A percentile compares a stretch with the other conserved stretches of the same genome.
phyloP scores from a whole-genome alignment of 176 grass and related monocot species.

The Ampelocalamus luodianensis region DNA sequence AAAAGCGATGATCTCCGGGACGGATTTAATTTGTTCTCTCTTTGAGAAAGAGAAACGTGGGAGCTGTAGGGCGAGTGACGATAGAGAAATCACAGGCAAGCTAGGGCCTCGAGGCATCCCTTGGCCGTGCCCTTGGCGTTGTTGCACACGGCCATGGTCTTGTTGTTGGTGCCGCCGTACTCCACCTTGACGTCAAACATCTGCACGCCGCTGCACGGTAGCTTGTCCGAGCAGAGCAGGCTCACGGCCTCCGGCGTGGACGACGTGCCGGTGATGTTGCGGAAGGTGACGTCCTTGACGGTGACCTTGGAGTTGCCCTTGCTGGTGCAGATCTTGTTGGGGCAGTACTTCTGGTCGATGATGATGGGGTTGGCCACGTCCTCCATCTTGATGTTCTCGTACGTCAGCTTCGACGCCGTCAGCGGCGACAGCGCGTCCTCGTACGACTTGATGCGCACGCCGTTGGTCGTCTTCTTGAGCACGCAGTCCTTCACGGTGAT shows the following conservation, averaged over 20 bases:
- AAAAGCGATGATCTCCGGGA: too few relatives aligned
- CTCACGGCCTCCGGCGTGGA: slow-evolving; percentile 29
- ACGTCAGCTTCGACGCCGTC: slow-evolving; percentile 15
- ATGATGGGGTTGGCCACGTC: slow-evolving; percentile 53
- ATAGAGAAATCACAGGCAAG: not conserved
- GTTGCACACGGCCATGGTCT: slow-evolving; percentile 17
- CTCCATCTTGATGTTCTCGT: slow-evolving; percentile 50
- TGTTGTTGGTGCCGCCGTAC: slow-evolving; percentile 24
- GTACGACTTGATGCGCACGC: slow-evolving; percentile 54
- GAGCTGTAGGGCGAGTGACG: too few relatives aligned
- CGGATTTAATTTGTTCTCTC: too few relatives aligned
- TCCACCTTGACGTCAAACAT: slow-evolving; percentile 32
- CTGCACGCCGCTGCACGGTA: slow-evolving; percentile 41
- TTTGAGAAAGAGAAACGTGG: too few relatives aligned
- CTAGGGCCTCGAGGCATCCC: not conserved
- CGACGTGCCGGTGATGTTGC: slow-evolving; percentile 45
- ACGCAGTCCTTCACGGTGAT: slow-evolving; percentile 42
- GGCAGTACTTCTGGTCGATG: slow-evolving; percentile 58
- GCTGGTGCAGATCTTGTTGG: slow-evolving; percentile 23
- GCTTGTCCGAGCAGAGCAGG: slow-evolving; percentile 38
- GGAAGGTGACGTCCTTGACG: slow-evolving; percentile 35
- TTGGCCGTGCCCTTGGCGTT: not conserved
- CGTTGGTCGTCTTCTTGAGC: slow-evolving; percentile 39
- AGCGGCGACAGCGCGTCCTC: not conserved
- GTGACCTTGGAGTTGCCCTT: slow-evolving; percentile 39